phyloP scores from a whole-genome alignment of 805 yeast genomes.

The Nakazawaea holstii region DNA sequence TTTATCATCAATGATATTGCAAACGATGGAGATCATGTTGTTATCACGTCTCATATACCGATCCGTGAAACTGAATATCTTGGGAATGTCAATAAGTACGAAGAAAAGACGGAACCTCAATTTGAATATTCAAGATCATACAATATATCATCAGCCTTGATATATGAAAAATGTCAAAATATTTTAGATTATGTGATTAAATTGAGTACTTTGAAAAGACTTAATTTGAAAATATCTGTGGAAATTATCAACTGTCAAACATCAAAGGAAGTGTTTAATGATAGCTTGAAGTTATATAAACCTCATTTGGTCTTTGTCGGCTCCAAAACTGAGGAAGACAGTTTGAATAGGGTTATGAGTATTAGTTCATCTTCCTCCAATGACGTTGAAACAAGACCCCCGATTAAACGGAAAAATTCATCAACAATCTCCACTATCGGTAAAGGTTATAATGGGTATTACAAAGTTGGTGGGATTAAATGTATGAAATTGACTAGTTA shows the following conservation, averaged over 20 bases:
- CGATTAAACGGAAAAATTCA: background rate
- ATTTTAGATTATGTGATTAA: slow-evolving; percentile 18
- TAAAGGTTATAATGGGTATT: slow-evolving; percentile 13
- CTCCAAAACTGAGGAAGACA: slow-evolving; percentile 24
- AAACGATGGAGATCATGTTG: slow-evolving; percentile 59
- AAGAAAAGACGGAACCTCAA: slow-evolving; percentile 17
- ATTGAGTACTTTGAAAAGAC: slow-evolving; percentile 9
- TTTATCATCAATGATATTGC: slow-evolving; percentile 49
- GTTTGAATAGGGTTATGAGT: slow-evolving; percentile 6
- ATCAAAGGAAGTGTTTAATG: slow-evolving; percentile 44
- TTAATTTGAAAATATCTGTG: slow-evolving; percentile 39
- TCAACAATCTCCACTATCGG: slow-evolving; percentile 12
- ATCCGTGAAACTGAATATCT: slow-evolving; percentile 4
- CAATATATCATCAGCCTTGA: slow-evolving; percentile 16
- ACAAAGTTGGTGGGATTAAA: slow-evolving; percentile 6
- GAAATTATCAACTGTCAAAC: slow-evolving; percentile 48
- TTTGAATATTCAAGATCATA: slow-evolving; percentile 12
- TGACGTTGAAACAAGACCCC: background rate
- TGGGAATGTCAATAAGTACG: slow-evolving; percentile 12
- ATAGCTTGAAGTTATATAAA: slow-evolving; percentile 50
- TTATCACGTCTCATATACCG: slow-evolving; percentile 44
- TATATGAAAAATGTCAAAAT: slow-evolving; percentile 23
- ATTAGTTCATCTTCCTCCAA: background rate
- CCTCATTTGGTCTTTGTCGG: slow-evolving; percentile 51
- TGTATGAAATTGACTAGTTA: slow-evolving; percentile 12